phyloP scores from a whole-genome alignment of 2,329 filamentous ascomycete genomes.

The Diaporthe helianthi region DNA sequence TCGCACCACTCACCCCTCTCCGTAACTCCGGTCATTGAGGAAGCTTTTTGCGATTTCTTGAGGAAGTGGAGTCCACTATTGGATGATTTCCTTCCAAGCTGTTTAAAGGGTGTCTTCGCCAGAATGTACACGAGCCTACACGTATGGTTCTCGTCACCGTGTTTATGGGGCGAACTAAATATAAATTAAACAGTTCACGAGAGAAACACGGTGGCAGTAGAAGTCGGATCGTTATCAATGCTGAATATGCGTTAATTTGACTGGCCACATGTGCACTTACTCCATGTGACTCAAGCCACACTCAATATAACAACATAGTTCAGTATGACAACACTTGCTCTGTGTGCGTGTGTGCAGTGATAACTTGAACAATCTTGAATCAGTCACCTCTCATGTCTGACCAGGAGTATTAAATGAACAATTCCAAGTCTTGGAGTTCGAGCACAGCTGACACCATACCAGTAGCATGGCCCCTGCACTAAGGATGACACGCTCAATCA shows the following conservation, averaged over 20 bases:
- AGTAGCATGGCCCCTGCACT: slow-evolving; percentile 81
- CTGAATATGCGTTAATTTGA: not conserved
- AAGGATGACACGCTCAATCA: slow-evolving; percentile 74
- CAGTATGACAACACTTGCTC: not conserved
- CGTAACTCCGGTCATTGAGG: not conserved
- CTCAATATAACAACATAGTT: not conserved
- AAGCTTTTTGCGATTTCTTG: not conserved
- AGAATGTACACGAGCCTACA: not conserved
- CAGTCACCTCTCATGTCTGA: not conserved
- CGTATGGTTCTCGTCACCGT: not conserved
- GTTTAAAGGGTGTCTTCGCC: not conserved
- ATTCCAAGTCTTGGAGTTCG: no score
- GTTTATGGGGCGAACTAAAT: not conserved
- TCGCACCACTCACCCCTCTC: slow-evolving; percentile 7
- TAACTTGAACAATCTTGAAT: not conserved
- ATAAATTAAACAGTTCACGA: not conserved
- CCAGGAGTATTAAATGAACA: no score
- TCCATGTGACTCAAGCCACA: not conserved
- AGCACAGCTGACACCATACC: no score
- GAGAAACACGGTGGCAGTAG: not conserved
- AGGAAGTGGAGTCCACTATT: not conserved
- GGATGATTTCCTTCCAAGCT: no score
- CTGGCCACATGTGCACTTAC: not conserved
- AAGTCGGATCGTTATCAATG: no score
- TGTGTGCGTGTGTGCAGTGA: not conserved